Evolutionary conservation across 2,329 filamentous ascomycete genomes (phyloP).

Genomic region (Fusarium staphyleae): DNA sequence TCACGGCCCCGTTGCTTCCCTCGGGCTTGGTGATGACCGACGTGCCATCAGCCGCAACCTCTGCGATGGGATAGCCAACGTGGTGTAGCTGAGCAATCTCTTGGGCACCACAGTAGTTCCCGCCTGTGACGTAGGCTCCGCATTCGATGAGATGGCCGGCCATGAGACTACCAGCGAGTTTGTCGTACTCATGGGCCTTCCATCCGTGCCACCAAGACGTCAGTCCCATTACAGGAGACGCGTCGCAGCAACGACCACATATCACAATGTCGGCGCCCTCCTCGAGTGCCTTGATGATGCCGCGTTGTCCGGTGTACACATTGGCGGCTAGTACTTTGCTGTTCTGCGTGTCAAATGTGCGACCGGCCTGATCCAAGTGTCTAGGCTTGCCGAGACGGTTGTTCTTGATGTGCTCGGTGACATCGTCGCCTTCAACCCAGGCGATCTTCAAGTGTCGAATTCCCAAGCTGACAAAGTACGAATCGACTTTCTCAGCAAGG

Average conservation of each 20-base stretch:
- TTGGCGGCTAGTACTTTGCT: slow-evolving; percentile 44
- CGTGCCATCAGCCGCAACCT: slow-evolving; percentile 54
- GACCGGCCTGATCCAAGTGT: slow-evolving; percentile 22
- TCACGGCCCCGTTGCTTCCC: slow-evolving; percentile 51
- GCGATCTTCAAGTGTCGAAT: slow-evolving; percentile 45
- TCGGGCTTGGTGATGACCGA: slow-evolving; percentile 59
- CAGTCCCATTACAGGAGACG: slow-evolving; percentile 58
- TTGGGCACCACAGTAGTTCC: slow-evolving; percentile 57
- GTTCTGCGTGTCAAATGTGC: slow-evolving; percentile 1
- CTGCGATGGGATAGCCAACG: slow-evolving; percentile 56
- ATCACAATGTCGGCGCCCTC: slow-evolving; percentile 52
- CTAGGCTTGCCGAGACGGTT: slow-evolving; percentile 23
- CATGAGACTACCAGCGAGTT: slow-evolving; percentile 55
- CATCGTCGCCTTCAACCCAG: slow-evolving; percentile 50
- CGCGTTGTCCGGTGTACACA: slow-evolving; percentile 59
- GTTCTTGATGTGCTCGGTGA: slow-evolving; percentile 42
- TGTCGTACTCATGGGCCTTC: slow-evolving; percentile 52
- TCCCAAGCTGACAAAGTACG: slow-evolving; percentile 30
- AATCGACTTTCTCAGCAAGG: slow-evolving; percentile 50
- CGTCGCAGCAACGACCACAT: slow-evolving; percentile 54
- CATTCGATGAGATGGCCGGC: slow-evolving; percentile 61
- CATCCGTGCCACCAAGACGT: slow-evolving; percentile 61
- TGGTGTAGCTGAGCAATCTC: slow-evolving; percentile 30
- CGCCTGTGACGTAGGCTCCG: slow-evolving; percentile 58
- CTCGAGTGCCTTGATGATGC: slow-evolving; percentile 49